Conservation (phyloP, 495 filamentous ascomycete genomes). For the Xylaria cubensis region DNA sequence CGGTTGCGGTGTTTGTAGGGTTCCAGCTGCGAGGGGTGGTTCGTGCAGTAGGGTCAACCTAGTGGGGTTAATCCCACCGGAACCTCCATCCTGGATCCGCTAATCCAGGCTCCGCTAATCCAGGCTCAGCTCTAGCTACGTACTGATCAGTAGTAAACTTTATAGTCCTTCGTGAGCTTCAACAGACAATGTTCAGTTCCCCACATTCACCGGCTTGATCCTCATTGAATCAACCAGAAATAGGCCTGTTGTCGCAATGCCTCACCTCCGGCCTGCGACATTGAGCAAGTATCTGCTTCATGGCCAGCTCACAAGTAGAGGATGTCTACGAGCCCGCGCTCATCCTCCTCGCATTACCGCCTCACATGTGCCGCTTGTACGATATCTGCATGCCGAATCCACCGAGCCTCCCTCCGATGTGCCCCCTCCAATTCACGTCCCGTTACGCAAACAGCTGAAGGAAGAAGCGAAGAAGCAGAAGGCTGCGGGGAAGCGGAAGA, state of each 20-base stretch:
- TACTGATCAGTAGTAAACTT: neutral
- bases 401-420: slow-evolving; percentile 24
- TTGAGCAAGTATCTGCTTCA: slow-evolving; percentile 56
- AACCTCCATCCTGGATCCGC: neutral
- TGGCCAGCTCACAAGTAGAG: slow-evolving; percentile 48
- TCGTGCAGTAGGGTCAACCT: slow-evolving; percentile 6
- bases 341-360: neutral
- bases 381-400: slow-evolving; percentile 32
- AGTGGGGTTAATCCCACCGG: neutral
- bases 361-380: slow-evolving; percentile 19
- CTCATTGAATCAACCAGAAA: neutral
- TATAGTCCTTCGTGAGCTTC: neutral
- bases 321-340: slow-evolving; percentile 46
- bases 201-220: neutral
- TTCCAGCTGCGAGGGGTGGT: neutral
- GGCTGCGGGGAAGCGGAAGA: slow-evolving; percentile 42
- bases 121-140: neutral
- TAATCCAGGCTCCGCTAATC: neutral
- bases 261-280: slow-evolving; percentile 41
- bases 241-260: slow-evolving; percentile 34
- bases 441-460: slow-evolving; percentile 77
- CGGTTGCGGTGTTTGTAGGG: too few relatives aligned
- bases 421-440: slow-evolving; percentile 42
- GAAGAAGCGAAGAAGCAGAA: slow-evolving; percentile 67
- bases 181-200: neutral